Conservation (phyloP, 495 filamentous ascomycete genomes). For the Penicillium riverlandense region DNA sequence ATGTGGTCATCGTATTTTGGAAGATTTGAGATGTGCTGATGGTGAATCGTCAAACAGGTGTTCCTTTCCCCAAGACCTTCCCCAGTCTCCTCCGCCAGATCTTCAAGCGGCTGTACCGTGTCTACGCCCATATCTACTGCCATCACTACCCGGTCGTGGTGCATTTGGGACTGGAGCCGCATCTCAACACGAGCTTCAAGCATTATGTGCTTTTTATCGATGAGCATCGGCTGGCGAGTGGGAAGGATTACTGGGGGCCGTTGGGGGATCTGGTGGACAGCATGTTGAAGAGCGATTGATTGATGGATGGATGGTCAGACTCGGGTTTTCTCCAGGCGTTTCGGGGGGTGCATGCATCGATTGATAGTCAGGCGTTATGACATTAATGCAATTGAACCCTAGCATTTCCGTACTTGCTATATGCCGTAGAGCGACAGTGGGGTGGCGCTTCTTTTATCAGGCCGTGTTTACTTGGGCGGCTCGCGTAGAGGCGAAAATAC, state of each 20-base stretch:
- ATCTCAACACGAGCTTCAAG: constrained; percentile 99
- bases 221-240: constrained; percentile 79
- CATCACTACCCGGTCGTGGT: constrained; percentile 97
- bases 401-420: too few relatives aligned
- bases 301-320: not conserved
- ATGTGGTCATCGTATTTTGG: constrained; percentile 6
- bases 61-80: constrained; percentile 93
- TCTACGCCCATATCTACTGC: constrained; percentile 99
- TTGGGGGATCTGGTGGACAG: constrained; percentile 93
- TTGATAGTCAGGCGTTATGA: not conserved
- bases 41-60: constrained; percentile 44
- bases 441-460: too few relatives aligned
- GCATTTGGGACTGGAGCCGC: constrained; percentile 89
- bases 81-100: constrained; percentile 80
- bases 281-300: constrained; percentile 87
- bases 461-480: too few relatives aligned
- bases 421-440: too few relatives aligned
- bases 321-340: not conserved
- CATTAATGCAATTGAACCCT: not conserved
- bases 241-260: constrained; percentile 98
- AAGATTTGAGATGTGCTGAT: not conserved
- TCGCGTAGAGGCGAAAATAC: too few relatives aligned
- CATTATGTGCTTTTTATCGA: constrained; percentile 97
- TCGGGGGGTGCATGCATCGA: too few relatives aligned
- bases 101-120: constrained; percentile 96